Percentiles rank a stretch among this genome's conserved stretches.
Evolutionary conservation across 2,329 filamentous ascomycete species (phyloP).

Genomic region (Coniella vitis): DNA sequence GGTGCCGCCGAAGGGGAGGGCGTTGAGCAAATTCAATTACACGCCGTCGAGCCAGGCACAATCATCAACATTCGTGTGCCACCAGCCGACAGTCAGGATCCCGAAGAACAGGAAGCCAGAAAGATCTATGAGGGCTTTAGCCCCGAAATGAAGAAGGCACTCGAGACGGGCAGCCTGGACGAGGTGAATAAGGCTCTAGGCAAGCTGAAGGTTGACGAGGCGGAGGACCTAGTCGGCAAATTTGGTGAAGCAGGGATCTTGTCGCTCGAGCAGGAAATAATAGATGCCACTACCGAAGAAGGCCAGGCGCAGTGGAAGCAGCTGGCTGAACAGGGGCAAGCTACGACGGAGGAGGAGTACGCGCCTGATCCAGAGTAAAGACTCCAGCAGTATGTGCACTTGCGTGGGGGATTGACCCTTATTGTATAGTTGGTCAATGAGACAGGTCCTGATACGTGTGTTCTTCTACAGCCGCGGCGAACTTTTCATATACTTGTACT

Average conservation of each 20-base stretch:
- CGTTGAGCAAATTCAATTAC: conserved; percentile 94
- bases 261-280: conserved; percentile 85
- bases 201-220: conserved; percentile 77
- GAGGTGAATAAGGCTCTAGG: conserved; percentile 81
- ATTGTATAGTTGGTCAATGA: no score
- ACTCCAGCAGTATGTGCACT: not conserved
- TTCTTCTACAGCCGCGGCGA: no score
- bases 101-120: conserved; percentile 56
- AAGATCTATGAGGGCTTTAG: conserved; percentile 79
- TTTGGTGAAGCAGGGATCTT: conserved; percentile 78
- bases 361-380: conserved; percentile 16
- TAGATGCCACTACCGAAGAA: conserved; percentile 88
- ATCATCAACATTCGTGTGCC: conserved; percentile 86
- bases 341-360: conserved; percentile 15
- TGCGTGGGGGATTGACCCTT: not conserved
- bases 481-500: no score
- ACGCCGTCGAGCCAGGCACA: conserved; percentile 89
- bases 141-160: conserved; percentile 70
- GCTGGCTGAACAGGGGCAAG: conserved; percentile 43
- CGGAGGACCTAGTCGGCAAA: conserved; percentile 72
- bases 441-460: no score
- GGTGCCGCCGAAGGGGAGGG: conserved; percentile 41
- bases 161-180: conserved; percentile 85
- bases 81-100: conserved; percentile 58
- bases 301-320: conserved; percentile 72